phyloP scores from a whole-genome alignment of 1,284 basidiomycete genomes.

The Mycena citricolor region DNA sequence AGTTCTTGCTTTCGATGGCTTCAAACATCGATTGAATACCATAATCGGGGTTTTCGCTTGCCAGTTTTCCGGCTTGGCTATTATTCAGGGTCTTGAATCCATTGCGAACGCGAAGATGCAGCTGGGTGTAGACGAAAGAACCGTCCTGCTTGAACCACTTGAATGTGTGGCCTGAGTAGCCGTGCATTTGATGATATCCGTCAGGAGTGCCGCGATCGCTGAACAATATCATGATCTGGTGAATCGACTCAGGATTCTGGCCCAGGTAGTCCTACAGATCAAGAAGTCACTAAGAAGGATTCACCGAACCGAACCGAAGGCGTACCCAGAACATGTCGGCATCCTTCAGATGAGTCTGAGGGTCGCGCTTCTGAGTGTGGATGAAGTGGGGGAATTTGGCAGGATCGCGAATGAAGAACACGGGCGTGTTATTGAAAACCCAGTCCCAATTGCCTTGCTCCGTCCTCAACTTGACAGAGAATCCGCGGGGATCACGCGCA shows the following conservation, averaged over 20 bases:
- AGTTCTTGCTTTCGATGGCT: conserved; percentile 75
- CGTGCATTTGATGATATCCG: conserved; percentile 79
- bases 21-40: conserved; percentile 77
- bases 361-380: conserved; percentile 92
- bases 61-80: conserved; percentile 52
- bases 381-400: conserved; percentile 92
- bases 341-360: conserved; percentile 86
- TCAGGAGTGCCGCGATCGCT: conserved; percentile 90
- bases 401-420: conserved; percentile 86
- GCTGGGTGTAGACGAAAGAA: conserved; percentile 80
- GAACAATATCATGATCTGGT: conserved; percentile 89
- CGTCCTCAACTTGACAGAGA: conserved; percentile 88
- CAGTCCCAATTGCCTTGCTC: conserved; percentile 89
- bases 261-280: conserved; percentile 76
- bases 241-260: conserved; percentile 90
- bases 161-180: conserved; percentile 92
- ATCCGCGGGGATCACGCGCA: conserved; percentile 91
- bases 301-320: conserved; percentile 13
- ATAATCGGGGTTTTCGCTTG: conserved; percentile 82
- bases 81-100: conserved; percentile 79
- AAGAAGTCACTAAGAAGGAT: conserved; percentile 5
- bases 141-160: conserved; percentile 86
- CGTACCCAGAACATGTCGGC: conserved; percentile 77
- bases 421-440: conserved; percentile 90
- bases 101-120: conserved; percentile 75